phyloP scores from a whole-genome alignment of 345 rosid genomes.

The Geranium rotundifolium region DNA sequence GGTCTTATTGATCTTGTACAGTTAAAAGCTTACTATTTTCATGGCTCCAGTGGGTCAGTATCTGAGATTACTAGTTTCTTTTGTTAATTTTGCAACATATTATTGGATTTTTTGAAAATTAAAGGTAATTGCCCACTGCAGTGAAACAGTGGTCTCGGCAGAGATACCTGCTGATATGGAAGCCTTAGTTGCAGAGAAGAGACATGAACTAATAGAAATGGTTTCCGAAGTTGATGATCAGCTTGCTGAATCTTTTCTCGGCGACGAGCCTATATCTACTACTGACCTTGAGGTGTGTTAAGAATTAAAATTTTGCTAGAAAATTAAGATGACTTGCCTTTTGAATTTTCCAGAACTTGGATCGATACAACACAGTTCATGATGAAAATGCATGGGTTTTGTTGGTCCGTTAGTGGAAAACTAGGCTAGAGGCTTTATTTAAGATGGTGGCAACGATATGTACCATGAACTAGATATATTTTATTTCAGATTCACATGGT shows the following conservation, averaged over 20 bases:
- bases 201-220: constrained; percentile 69
- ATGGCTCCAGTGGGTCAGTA: constrained; percentile 83
- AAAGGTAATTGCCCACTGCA: constrained; percentile 25
- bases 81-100: not conserved
- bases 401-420: not conserved
- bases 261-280: constrained; percentile 75
- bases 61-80: constrained; percentile 4
- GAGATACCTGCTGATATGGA: constrained; percentile 80
- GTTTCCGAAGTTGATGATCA: constrained; percentile 96
- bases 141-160: constrained; percentile 63
- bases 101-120: not conserved
- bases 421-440: not conserved
- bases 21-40: constrained; percentile 57
- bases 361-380: not conserved
- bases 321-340: not conserved
- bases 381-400: not conserved
- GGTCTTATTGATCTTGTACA: constrained; percentile 89
- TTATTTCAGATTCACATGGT: not conserved
- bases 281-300: constrained; percentile 67
- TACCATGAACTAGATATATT: not conserved
- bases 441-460: not conserved
- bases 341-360: not conserved
- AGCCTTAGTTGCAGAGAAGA: constrained; percentile 64
- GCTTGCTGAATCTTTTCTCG: constrained; percentile 80
- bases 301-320: not conserved